Evolutionary conservation across 1,284 basidiomycete species (phyloP).

Genomic region (Sanghuangporus baumii): DNA sequence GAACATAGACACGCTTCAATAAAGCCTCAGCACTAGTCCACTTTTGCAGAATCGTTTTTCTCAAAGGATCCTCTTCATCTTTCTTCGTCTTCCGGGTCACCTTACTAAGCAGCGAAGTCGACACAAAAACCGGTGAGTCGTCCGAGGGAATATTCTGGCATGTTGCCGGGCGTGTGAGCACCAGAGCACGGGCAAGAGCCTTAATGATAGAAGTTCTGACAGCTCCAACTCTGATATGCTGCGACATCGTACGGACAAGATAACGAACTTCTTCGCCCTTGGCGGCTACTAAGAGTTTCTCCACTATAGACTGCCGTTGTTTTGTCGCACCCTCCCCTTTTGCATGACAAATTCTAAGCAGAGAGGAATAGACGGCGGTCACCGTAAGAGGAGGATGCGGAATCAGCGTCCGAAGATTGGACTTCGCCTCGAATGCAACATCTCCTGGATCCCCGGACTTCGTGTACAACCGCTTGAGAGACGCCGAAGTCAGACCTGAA

Average conservation of each 20-base stretch:
- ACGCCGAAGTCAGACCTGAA: constrained; percentile 67
- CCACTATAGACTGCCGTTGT: constrained; percentile 74
- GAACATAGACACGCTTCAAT: constrained; percentile 74
- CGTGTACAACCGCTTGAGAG: constrained; percentile 63
- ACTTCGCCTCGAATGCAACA: constrained; percentile 81
- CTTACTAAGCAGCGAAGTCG: constrained; percentile 35
- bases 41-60: constrained; percentile 40
- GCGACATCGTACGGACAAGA: constrained; percentile 75
- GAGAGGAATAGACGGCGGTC: constrained; percentile 55
- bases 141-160: constrained; percentile 20
- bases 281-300: constrained; percentile 78
- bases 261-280: constrained; percentile 86
- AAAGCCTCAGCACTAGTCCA: constrained; percentile 57
- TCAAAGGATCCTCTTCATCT: constrained; percentile 32
- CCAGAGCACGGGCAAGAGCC: constrained; percentile 78
- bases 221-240: constrained; percentile 84
- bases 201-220: constrained; percentile 81
- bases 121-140: constrained; percentile 33
- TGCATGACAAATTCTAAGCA: constrained; percentile 59
- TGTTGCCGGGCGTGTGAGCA: constrained; percentile 46
- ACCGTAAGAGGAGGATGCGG: constrained; percentile 68
- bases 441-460: constrained; percentile 75
- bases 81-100: constrained; percentile 36
- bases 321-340: constrained; percentile 74
- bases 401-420: constrained; percentile 69